These are phyloP conservation scores for Paulownia fortunei DNA, from an alignment of 257 asterid genomes.

Conservation along the genomic window DNA sequence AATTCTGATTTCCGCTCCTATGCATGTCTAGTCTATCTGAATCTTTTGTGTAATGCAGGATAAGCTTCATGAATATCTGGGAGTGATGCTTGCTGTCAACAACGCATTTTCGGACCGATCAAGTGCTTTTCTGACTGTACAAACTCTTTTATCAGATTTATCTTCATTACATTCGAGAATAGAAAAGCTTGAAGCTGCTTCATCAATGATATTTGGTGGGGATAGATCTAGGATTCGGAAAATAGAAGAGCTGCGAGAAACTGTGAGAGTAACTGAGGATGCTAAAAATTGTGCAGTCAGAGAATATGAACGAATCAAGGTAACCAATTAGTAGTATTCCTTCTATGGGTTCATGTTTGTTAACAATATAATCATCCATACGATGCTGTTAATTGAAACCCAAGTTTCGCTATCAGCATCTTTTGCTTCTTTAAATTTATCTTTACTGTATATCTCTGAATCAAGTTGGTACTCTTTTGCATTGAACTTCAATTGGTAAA, in stretches of 20 bases:
- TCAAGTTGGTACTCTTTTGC: neutral
- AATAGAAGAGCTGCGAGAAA: slow-evolving; percentile 89
- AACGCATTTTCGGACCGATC: slow-evolving; percentile 91
- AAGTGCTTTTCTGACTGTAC: slow-evolving; percentile 89
- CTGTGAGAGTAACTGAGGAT: slow-evolving; percentile 76
- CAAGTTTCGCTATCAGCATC: neutral
- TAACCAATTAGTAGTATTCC: slow-evolving; percentile 25
- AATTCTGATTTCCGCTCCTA: neutral
- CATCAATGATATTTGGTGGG: slow-evolving; percentile 97
- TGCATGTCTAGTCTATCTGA: slow-evolving; percentile 16
- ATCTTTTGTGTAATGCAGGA: slow-evolving; percentile 56
- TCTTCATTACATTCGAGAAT: slow-evolving; percentile 76
- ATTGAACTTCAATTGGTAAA: neutral
- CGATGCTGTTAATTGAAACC: neutral
- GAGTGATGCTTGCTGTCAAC: slow-evolving; percentile 89
- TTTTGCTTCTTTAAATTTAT: slow-evolving; percentile 18
- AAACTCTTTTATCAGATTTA: slow-evolving; percentile 82
- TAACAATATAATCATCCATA: neutral
- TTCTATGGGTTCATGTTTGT: neutral
- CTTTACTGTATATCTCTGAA: neutral
- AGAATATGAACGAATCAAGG: slow-evolving; percentile 91
- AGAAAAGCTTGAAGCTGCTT: slow-evolving; percentile 92
- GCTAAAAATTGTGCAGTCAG: slow-evolving; percentile 73
- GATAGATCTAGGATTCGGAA: slow-evolving; percentile 84
- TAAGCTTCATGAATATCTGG: slow-evolving; percentile 93